A percentile compares a stretch with the other conserved stretches of the same genome.
These are phyloP conservation scores for Kandelia obovata DNA, from an alignment of 345 rosid genomes.

Conservation along the genomic window DNA sequence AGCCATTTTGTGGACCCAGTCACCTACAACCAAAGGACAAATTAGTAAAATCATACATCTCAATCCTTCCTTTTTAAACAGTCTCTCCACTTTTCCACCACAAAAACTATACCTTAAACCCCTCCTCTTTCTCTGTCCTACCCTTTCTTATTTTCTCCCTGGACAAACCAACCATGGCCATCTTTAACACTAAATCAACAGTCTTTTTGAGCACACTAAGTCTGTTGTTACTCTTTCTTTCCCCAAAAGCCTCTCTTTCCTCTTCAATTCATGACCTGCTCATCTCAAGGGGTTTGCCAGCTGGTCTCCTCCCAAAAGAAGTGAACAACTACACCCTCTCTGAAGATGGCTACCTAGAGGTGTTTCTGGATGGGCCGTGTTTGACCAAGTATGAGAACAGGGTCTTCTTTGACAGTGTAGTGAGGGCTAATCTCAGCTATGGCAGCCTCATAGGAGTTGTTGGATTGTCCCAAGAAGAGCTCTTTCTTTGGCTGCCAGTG, in stretches of 20 bases:
- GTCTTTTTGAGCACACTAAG: constrained; percentile 13
- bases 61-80: constrained; percentile 10
- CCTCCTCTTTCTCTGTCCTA: background rate
- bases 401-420: constrained; percentile 60
- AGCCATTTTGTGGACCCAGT: constrained; percentile 19
- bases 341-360: constrained; percentile 67
- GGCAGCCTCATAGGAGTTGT: constrained; percentile 68
- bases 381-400: constrained; percentile 61
- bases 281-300: constrained; percentile 72
- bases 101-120: constrained; percentile 12
- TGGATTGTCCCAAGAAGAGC: constrained; percentile 75
- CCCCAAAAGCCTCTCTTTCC: background rate
- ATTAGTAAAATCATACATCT: constrained; percentile 13
- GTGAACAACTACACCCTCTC: constrained; percentile 62
- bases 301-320: constrained; percentile 74
- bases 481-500: constrained; percentile 84
- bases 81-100: constrained; percentile 29
- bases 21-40: constrained; percentile 39
- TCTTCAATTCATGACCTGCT: constrained; percentile 73
- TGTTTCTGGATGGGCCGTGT: constrained; percentile 72
- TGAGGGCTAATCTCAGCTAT: constrained; percentile 78
- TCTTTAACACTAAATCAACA: constrained; percentile 23
- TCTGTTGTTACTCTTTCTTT: constrained; percentile 9
- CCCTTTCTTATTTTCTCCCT: constrained; percentile 4
- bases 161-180: constrained; percentile 24